Evolutionary conservation across 805 yeast genomes (phyloP).

Genomic region (Millerago galiae): DNA sequence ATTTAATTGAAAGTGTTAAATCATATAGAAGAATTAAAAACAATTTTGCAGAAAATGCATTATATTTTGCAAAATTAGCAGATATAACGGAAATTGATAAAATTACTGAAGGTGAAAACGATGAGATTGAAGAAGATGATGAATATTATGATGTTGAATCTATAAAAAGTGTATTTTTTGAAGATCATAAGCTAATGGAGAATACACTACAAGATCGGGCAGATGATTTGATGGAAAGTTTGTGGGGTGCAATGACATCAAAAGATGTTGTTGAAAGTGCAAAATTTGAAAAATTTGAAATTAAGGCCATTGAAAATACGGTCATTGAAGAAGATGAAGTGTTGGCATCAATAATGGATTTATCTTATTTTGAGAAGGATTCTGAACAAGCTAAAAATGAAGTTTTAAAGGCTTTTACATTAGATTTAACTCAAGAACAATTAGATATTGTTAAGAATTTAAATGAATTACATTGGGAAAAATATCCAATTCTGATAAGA

Average conservation of each 20-base stretch:
- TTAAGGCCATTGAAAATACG: constrained; percentile 16
- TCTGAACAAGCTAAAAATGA: constrained; percentile 16
- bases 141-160: constrained; percentile 10
- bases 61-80: constrained; percentile 17
- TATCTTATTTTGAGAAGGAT: constrained; percentile 23
- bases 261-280: constrained; percentile 21
- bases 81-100: constrained; percentile 10
- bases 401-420: constrained; percentile 19
- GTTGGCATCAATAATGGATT: constrained; percentile 24
- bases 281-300: constrained; percentile 14
- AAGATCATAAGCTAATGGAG: constrained; percentile 28
- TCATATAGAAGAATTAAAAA: constrained; percentile 33
- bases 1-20: constrained; percentile 32
- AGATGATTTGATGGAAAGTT: constrained; percentile 58
- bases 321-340: constrained; percentile 4
- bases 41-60: constrained; percentile 23
- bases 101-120: neutral
- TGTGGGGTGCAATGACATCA: constrained; percentile 50
- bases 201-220: constrained; percentile 50
- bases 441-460: constrained; percentile 46
- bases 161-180: constrained; percentile 10
- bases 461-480: constrained; percentile 59
- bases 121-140: constrained; percentile 10
- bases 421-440: constrained; percentile 39
- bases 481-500: constrained; percentile 64